Evolutionary conservation across 345 rosid species (phyloP), one percentile per base, ranked within the genome.

Genomic region (Combretum micranthum): DNA sequence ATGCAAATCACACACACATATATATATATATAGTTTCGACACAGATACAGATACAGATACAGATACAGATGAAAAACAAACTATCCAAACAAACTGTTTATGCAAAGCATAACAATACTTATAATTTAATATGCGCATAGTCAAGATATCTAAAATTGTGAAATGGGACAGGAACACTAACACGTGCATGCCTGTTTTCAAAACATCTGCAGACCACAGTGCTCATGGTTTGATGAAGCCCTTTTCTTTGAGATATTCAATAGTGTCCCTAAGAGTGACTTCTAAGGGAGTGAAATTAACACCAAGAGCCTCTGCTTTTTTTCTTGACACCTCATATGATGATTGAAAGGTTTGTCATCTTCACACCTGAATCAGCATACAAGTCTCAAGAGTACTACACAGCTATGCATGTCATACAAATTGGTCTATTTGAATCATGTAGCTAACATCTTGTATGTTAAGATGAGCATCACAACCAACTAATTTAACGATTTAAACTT

Each of bases 181-280:
- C 51, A 10, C 20, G 2, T 12, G 13, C 23, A 15, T 50, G 20
- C 14, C 14, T 19, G 5, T 17, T 4, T 13, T 7, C 3, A 10
- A 8, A 19, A 7, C 3, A 6, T 19, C 17, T 19, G 22, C 23
- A 50, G 19, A 50, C 4, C 3, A 3, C 26, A 50, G 26, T 17
- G 20, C 32, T 21, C 10, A 23, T 6, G 10, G 3, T 46, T 25
- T 7, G 63, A 68, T 22, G 25, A 72, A 73, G 2, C 72, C 75
- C 25, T 72, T 79, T 61, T 70, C 74, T 72, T 67, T 78, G 47
- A 78, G 60, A 66, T 80, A 71, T 48, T 73, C 78, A 20, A 82
- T 72, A 1, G 87, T 87, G 60, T 84, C 87, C 69, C 64, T 71
- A 2, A 84, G 32, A 69, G 77, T 84, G 53, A 54, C 75, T 57